Conservation (phyloP, 2,329 filamentous ascomycete species). For the Aspergillus quadrilineatus region DNA sequence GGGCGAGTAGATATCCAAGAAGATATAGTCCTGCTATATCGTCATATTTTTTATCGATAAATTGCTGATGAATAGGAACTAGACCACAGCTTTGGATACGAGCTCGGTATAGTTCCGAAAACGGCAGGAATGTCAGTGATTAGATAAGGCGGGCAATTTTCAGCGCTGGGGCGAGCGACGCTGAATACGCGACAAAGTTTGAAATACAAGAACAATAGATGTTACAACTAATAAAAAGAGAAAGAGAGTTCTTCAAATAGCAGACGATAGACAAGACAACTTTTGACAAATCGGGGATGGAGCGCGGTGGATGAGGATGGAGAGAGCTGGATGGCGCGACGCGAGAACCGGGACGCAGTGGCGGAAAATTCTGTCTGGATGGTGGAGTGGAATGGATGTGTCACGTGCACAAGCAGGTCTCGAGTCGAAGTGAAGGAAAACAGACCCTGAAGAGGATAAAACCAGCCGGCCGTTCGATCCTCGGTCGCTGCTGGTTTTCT, state of each 20-base stretch:
- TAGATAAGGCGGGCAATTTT: conserved; percentile 4
- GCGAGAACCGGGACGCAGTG: no score
- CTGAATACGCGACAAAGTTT: background rate
- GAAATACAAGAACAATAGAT: no score
- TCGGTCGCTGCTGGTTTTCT: no score
- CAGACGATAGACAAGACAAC: background rate
- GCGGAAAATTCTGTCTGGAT: background rate
- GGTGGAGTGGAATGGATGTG: background rate
- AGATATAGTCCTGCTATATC: background rate
- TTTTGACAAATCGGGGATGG: background rate
- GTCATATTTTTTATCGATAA: conserved; percentile 4
- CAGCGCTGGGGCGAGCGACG: no score
- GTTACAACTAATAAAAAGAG: background rate
- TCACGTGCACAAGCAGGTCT: background rate
- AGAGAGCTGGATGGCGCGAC: background rate
- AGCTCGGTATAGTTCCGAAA: background rate
- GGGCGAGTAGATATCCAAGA: background rate
- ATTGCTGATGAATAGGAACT: background rate
- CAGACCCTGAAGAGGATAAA: no score
- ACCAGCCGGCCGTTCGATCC: no score
- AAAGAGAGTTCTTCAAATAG: background rate
- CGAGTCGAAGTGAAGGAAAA: no score
- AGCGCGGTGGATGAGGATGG: no score
- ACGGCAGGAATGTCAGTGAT: background rate
- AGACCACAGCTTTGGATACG: background rate